Percentiles rank a stretch among this genome's conserved stretches.
Evolutionary conservation across 768 basidiomycete genomes (phyloP).

Genomic region (Termitomyces sp.): DNA sequence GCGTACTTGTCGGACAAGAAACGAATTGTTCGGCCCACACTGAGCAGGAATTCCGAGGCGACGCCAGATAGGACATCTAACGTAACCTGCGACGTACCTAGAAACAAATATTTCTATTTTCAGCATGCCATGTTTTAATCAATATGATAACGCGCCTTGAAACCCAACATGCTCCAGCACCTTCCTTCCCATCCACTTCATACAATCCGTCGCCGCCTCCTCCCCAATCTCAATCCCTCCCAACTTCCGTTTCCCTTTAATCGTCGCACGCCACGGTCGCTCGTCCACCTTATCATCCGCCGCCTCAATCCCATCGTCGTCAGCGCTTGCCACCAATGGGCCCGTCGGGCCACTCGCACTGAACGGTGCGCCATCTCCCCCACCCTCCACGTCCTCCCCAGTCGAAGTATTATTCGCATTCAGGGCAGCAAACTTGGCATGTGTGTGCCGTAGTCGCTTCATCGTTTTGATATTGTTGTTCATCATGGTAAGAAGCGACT

Average conservation of each 20-base stretch:
- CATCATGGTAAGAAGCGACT: constrained; percentile 62
- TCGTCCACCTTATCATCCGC: constrained; percentile 51
- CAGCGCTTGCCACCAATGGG: constrained; percentile 8
- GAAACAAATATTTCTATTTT: neutral
- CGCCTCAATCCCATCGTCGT: constrained; percentile 20
- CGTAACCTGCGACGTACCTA: constrained; percentile 71
- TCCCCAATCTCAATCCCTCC: constrained; percentile 52
- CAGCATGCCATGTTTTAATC: neutral
- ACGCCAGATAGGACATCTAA: constrained; percentile 75
- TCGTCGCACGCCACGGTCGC: constrained; percentile 44
- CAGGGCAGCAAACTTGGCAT: constrained; percentile 63
- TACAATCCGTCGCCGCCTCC: constrained; percentile 54
- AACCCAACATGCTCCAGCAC: constrained; percentile 89
- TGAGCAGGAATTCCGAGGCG: constrained; percentile 73
- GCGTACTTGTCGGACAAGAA: constrained; percentile 79
- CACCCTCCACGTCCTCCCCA: constrained; percentile 30
- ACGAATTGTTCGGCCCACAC: constrained; percentile 82
- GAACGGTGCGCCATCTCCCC: constrained; percentile 29
- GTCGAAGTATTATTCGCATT: constrained; percentile 20
- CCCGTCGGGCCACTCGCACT: constrained; percentile 17
- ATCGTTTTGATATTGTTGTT: constrained; percentile 73
- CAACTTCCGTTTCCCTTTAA: constrained; percentile 22
- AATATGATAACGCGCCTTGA: constrained; percentile 55
- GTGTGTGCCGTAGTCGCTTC: constrained; percentile 66
- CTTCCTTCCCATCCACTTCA: constrained; percentile 69